Evolutionary conservation across 2,329 filamentous ascomycete species (phyloP).

Genomic region (Fusarium miscanthi): DNA sequence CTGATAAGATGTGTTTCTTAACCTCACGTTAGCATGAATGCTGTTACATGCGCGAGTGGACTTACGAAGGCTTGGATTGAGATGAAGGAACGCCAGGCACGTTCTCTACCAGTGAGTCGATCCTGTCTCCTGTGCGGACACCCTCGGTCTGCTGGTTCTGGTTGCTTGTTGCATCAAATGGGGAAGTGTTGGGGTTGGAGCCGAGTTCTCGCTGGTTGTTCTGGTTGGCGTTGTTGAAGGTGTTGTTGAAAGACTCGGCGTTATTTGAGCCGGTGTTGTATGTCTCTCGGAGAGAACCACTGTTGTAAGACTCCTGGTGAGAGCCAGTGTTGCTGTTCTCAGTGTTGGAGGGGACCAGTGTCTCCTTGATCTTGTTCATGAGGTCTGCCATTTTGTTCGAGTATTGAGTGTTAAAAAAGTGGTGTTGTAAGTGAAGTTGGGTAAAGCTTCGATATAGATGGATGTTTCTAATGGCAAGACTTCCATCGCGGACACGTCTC

Average conservation of each 20-base stretch:
- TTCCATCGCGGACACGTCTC: neutral
- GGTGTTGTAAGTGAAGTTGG: neutral
- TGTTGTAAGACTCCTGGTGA: neutral
- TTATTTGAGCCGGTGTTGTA: neutral
- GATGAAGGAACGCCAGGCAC: conserved; percentile 15
- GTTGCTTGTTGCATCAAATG: neutral
- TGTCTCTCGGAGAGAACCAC: neutral
- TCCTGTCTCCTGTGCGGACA: conserved; percentile 23
- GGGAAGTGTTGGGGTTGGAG: neutral
- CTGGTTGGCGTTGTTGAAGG: conserved; percentile 8
- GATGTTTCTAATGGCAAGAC: neutral
- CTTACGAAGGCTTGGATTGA: conserved; percentile 11
- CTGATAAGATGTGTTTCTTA: neutral
- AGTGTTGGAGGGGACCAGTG: conserved; percentile 10
- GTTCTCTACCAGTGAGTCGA: conserved; percentile 27
- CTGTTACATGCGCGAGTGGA: fast-evolving
- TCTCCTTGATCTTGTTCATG: conserved; percentile 39
- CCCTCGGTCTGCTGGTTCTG: conserved; percentile 13
- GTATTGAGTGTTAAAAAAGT: neutral
- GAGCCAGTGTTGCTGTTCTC: neutral
- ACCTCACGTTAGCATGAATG: fast-evolving
- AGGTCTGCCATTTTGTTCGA: conserved; percentile 23
- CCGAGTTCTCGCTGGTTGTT: conserved; percentile 12
- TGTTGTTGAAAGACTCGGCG: neutral
- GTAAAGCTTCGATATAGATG: fast-evolving